Percentiles rank a stretch among this genome's conserved stretches.
phyloP scores from a whole-genome alignment of 805 yeast species.

The Scheffersomyces lignosus region DNA sequence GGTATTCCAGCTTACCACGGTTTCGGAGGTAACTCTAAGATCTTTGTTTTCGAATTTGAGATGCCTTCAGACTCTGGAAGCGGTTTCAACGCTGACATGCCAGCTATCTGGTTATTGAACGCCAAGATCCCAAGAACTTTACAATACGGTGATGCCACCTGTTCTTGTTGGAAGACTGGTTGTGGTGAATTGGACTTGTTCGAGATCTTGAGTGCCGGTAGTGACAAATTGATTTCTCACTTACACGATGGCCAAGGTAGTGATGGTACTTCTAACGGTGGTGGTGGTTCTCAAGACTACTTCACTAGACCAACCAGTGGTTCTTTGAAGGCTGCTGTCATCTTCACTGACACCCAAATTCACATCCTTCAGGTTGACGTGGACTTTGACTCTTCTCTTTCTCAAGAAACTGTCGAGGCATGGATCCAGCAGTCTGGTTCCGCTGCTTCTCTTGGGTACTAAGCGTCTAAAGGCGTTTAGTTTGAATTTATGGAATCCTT shows the following conservation, averaged over 20 bases:
- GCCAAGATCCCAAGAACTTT: constrained; percentile 95
- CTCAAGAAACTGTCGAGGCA: constrained; percentile 49
- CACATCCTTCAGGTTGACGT: constrained; percentile 53
- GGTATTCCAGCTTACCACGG: constrained; percentile 91
- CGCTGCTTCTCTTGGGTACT: constrained; percentile 30
- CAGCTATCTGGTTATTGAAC: constrained; percentile 94
- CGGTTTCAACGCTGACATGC: constrained; percentile 82
- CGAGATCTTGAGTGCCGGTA: constrained; percentile 80
- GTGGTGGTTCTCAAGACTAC: constrained; percentile 88
- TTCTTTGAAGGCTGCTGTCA: constrained; percentile 85
- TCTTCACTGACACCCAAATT: constrained; percentile 61
- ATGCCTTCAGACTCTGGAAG: constrained; percentile 77
- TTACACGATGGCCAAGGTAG: constrained; percentile 81
- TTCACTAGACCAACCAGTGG: constrained; percentile 79
- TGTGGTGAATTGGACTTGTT: constrained; percentile 98
- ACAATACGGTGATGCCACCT: constrained; percentile 81
- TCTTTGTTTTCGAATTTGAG: constrained; percentile 88
- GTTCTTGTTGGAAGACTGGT: constrained; percentile 97
- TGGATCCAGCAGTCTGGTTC: constrained; percentile 62
- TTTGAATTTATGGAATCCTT: too few species aligned
- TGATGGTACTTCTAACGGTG: constrained; percentile 55
- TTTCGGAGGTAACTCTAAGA: constrained; percentile 78
- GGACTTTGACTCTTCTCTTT: constrained; percentile 54
- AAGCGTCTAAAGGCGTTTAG: too few species aligned
- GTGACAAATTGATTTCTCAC: constrained; percentile 72